A percentile compares a stretch with the other conserved stretches of the same genome.
Conservation (phyloP, 164 flowering plant genomes). For the Vitis rotundifolia region DNA sequence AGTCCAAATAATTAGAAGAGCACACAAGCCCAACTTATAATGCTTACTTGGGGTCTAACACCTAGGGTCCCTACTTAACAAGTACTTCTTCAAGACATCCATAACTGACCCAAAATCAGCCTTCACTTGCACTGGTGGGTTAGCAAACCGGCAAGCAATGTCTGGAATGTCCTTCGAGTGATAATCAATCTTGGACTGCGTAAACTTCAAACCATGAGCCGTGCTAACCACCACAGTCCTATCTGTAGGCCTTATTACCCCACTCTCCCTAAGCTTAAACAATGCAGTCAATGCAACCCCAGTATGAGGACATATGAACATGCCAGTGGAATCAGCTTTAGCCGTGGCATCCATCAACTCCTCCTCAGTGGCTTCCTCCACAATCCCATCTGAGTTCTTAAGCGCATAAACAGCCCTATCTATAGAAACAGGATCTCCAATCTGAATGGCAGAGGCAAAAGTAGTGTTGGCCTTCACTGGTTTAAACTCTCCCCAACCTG, state of each 20-base stretch:
- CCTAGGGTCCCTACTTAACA: constrained; percentile 27
- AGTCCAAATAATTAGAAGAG: too few relatives aligned
- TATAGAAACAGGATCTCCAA: constrained; percentile 87
- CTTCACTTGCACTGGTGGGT: constrained; percentile 50
- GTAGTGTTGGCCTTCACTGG: constrained; percentile 63
- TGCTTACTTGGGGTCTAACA: neutral
- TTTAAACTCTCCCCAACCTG: constrained; percentile 57
- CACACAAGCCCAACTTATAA: too few relatives aligned
- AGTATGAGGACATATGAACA: constrained; percentile 92
- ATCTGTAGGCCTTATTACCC: constrained; percentile 60
- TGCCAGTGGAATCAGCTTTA: constrained; percentile 77
- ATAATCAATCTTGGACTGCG: constrained; percentile 71
- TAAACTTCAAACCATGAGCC: constrained; percentile 83
- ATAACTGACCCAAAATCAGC: constrained; percentile 58
- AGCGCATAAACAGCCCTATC: constrained; percentile 83
- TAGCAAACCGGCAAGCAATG: constrained; percentile 47
- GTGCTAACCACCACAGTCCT: constrained; percentile 88
- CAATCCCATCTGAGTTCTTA: constrained; percentile 68
- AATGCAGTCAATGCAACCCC: constrained; percentile 82
- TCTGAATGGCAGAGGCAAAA: constrained; percentile 89
- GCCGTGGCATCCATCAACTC: constrained; percentile 86
- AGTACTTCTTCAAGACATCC: constrained; percentile 56
- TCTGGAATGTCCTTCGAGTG: constrained; percentile 42
- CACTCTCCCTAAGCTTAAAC: constrained; percentile 67
- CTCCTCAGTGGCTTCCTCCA: constrained; percentile 90